Base-by-base conservation (phyloP, 2,329 filamentous ascomycete species). In the Calonectria pseudoturangicola region DNA sequence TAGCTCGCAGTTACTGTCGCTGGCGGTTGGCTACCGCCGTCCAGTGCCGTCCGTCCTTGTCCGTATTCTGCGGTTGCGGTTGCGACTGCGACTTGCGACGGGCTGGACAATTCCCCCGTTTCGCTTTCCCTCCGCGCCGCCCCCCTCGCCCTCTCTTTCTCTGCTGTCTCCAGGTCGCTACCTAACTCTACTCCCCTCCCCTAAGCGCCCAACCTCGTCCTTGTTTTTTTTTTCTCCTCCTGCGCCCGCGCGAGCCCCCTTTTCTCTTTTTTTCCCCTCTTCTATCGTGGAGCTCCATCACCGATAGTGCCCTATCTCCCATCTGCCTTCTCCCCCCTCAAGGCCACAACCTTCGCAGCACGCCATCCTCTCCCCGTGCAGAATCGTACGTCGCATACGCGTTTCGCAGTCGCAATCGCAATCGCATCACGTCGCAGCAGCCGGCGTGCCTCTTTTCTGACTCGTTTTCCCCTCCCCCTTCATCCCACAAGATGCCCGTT, bases 401-500 rank as follows among this genome's bases (percentile, higher is more conserved):
- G 71, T 68, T 69, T 74, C 73, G 68, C 70, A 73, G 36, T 73
- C 74, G 73, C 71, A 74, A 60, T 68, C 72, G 63, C 68, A 62
- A 48, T 67, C 68, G 70, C 74, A 67, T 56, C 64, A 50, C 65
- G 36, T 72, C 58, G 54, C 68, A 50, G 60, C 56, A 51, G 64
- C 58, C 70, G 36, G 47, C 41, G 41, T 71, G 64, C 33, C 28
- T 65, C 27, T 60, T 64, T 47, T 67, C 50, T 73, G 10, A n/a
- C 43, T 56, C 60, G 18, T 30, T 33, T 25, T 67, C 54, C 45
- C 69, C 47, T 25, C 25, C 66, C 67, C 69, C 51, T 33, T 56
- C 68, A 33, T 51, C 65, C 27, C 60, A n/a, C 45, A 74, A 41
- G 72, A 92, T 92, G 90, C 88, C 89, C 74, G 86, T 89, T 77